Percentiles rank a stretch among this genome's conserved stretches.
These are phyloP conservation scores for Halophytophthora batemanensis DNA, from an alignment of 352 stramenopile genomes.

Conservation along the genomic window DNA sequence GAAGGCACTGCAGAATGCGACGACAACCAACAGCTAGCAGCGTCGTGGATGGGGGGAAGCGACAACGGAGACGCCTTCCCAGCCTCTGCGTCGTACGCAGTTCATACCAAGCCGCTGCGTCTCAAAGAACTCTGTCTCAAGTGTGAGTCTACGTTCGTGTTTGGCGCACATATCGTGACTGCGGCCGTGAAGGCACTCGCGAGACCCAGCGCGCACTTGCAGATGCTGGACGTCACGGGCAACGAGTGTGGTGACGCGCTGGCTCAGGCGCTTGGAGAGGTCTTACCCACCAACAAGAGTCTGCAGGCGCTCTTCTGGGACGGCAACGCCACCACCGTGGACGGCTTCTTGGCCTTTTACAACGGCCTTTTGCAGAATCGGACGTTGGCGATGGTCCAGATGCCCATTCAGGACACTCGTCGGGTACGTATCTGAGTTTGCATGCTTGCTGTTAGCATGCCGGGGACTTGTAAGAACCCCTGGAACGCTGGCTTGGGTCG, in stretches of 20 bases:
- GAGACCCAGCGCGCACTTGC: slow-evolving; percentile 35
- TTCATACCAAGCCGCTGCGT: slow-evolving; percentile 24
- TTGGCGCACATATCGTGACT: slow-evolving; percentile 45
- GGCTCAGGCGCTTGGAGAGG: slow-evolving; percentile 34
- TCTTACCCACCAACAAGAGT: slow-evolving; percentile 52
- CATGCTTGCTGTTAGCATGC: no score
- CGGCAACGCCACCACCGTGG: slow-evolving; percentile 67
- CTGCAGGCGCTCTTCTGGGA: slow-evolving; percentile 77
- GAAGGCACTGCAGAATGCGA: slow-evolving; percentile 13
- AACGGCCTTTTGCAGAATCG: slow-evolving; percentile 54
- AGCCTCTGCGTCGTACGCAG: slow-evolving; percentile 14
- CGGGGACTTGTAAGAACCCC: not conserved
- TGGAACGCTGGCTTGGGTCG: not conserved
- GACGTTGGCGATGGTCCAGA: slow-evolving; percentile 66
- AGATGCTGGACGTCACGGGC: slow-evolving; percentile 69
- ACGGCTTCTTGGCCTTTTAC: slow-evolving; percentile 66
- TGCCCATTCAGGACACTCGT: slow-evolving; percentile 77
- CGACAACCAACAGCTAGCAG: slow-evolving; percentile 11
- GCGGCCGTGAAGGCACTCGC: slow-evolving; percentile 42
- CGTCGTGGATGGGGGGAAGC: slow-evolving; percentile 14
- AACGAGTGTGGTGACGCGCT: slow-evolving; percentile 73
- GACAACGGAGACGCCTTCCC: slow-evolving; percentile 6
- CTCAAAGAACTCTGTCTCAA: slow-evolving; percentile 63
- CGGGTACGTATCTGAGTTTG: slow-evolving; percentile 25
- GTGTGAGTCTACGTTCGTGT: slow-evolving; percentile 46